phyloP scores from a whole-genome alignment of 75 land plant species.

The Cryptomeria japonica region DNA sequence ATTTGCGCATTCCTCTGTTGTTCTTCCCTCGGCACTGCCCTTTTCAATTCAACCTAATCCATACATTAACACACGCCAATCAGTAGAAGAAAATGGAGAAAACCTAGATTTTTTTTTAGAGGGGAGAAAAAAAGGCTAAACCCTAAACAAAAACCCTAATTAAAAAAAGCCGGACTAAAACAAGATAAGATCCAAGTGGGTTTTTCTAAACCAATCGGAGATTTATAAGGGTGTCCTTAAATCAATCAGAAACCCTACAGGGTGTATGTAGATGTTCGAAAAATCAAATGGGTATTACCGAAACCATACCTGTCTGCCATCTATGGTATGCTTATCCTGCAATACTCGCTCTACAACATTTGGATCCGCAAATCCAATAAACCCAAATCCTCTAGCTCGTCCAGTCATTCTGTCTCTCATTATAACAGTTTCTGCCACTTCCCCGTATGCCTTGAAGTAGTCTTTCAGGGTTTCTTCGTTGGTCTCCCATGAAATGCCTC shows the following conservation, averaged over 20 bases:
- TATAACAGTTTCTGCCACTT: slow-evolving; percentile 69
- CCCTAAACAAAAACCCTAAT: slow-evolving; percentile 1
- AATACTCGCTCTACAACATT: slow-evolving; percentile 82
- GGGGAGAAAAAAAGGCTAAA: background rate
- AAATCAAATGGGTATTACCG: background rate
- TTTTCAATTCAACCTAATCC: slow-evolving; percentile 51
- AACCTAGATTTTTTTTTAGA: background rate
- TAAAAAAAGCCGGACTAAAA: background rate
- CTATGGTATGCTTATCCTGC: slow-evolving; percentile 74
- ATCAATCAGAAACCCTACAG: background rate
- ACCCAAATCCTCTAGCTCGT: slow-evolving; percentile 86
- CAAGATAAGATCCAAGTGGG: background rate
- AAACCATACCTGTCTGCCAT: slow-evolving; percentile 3
- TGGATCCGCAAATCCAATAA: slow-evolving; percentile 86
- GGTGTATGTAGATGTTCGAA: background rate
- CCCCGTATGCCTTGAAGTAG: slow-evolving; percentile 69
- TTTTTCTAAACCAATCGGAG: background rate
- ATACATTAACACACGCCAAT: background rate
- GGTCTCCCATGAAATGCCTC: slow-evolving; percentile 94
- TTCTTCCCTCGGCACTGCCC: slow-evolving; percentile 62
- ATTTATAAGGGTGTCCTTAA: background rate
- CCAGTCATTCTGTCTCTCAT: slow-evolving; percentile 80
- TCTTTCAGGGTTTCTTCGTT: slow-evolving; percentile 71
- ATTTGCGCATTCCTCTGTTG: slow-evolving; percentile 37
- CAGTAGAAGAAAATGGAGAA: background rate